Percentiles rank a stretch among this genome's conserved stretches.
Evolutionary conservation across 2,329 filamentous ascomycete species (phyloP).

Genomic region (Bisporella sp.): DNA sequence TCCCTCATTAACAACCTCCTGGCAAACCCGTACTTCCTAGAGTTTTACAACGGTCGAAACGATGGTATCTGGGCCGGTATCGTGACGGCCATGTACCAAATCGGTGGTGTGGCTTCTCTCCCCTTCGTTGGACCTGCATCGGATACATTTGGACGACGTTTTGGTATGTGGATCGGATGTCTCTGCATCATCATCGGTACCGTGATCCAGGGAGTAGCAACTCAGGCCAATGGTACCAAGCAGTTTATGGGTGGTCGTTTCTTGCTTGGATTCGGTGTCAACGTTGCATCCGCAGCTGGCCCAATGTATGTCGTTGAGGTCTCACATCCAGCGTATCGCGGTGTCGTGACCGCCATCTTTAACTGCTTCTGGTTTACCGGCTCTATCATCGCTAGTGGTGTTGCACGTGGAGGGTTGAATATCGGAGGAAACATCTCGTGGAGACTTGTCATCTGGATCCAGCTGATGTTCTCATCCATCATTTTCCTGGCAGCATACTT

Average conservation of each 20-base stretch:
- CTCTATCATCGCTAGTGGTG: slow-evolving; percentile 47
- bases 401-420: slow-evolving; percentile 43
- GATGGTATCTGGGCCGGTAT: slow-evolving; percentile 42
- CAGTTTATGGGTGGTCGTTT: slow-evolving; percentile 52
- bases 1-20: slow-evolving; percentile 42
- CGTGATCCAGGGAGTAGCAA: slow-evolving; percentile 36
- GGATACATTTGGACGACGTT: slow-evolving; percentile 40
- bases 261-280: slow-evolving; percentile 50
- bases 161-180: slow-evolving; percentile 40
- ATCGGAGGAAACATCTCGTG: slow-evolving; percentile 35
- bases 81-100: slow-evolving; percentile 44
- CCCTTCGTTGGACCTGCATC: slow-evolving; percentile 40
- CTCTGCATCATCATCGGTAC: slow-evolving; percentile 38
- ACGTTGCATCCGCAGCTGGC: slow-evolving; percentile 38
- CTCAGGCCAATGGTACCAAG: slow-evolving; percentile 24
- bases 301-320: slow-evolving; percentile 42
- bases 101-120: slow-evolving; percentile 40
- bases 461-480: slow-evolving; percentile 36
- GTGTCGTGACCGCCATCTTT: slow-evolving; percentile 31
- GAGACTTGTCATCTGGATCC: slow-evolving; percentile 45
- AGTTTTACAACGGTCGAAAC: slow-evolving; percentile 33
- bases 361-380: slow-evolving; percentile 34
- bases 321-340: slow-evolving; percentile 39
- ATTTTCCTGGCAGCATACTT: slow-evolving; percentile 43
- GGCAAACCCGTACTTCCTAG: slow-evolving; percentile 34